Evolutionary conservation across 176 grass and related monocot genomes (phyloP), one percentile per base, ranked within the genome.

Genomic region (Leersia perrieri): DNA sequence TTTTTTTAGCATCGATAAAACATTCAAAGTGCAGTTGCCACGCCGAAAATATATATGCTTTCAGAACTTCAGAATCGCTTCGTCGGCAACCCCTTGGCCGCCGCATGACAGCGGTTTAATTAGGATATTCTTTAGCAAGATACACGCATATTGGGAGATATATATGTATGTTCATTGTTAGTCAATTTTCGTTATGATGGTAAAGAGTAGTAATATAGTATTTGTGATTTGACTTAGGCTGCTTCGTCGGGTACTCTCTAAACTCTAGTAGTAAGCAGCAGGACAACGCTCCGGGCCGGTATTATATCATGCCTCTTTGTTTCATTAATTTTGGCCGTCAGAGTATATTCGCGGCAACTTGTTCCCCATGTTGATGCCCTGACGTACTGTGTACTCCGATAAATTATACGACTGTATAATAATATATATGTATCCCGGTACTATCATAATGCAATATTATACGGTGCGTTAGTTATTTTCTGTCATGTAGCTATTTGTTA

Each of bases 101-200:
- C 77, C 32, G 35, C 23, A 38, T 41, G 66, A 57, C 40, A 79
- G 7, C 9, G 41, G 9, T 33, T 51, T 62, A 49, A 31, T 36
- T 67, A 60, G 78, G 18, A 82, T 87, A 87, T 63, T 13, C 72
- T 76, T 35, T 31, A n/a, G 32, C 7, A 11, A 55, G n/a, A 49
- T 22, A 62, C 49, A 41, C 29, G 2, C 18, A 49, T 13, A 40
- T 42, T 42, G 16, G n/a, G 53, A 74, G 27, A 53, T 0, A n/a
- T n/a, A n/a, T n/a, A n/a, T n/a, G n/a, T n/a, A 36, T 38, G 1
- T 0, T 15, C 28, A n/a, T 75, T 5, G 18, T 11, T 11, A 45
- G 0, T 61, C 45, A 18, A 13, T 18, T 22, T 11, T 5, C n/a
- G n/a, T 39, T 11, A 0, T 1, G 12, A 32, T 18, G 14, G n/a